Evolutionary conservation across 2,329 filamentous ascomycete species (phyloP).

Genomic region (Colletotrichum gigasporum): DNA sequence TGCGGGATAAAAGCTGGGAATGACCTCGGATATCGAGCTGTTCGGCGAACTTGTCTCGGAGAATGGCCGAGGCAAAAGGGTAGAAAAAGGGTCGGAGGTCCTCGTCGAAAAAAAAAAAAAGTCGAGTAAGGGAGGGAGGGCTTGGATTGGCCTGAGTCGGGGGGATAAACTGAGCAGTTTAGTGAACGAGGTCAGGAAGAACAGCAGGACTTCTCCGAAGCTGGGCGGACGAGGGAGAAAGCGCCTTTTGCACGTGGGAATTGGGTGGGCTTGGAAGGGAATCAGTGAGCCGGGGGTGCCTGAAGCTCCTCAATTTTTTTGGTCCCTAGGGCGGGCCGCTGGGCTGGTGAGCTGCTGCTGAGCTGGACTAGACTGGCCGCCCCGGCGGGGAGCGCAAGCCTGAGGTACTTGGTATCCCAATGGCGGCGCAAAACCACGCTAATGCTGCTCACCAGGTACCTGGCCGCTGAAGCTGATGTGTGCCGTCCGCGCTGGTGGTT

Average conservation of each 20-base stretch:
- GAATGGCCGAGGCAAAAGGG: conserved; percentile 19
- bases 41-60: conserved; percentile 23
- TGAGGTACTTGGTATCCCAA: too few species aligned
- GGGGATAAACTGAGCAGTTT: conserved; percentile 3
- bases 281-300: conserved; percentile 19
- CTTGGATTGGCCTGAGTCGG: conserved; percentile 15
- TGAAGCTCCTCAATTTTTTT: conserved; percentile 26
- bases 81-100: background rate
- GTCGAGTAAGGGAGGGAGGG: background rate
- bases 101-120: background rate
- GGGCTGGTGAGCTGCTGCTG: conserved; percentile 5
- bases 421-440: background rate
- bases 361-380: too few species aligned
- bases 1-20: conserved; percentile 25
- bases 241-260: conserved; percentile 31
- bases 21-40: conserved; percentile 32
- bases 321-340: conserved; percentile 9
- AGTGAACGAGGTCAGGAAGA: background rate
- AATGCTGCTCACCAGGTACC: background rate
- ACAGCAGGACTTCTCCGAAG: background rate
- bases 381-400: too few species aligned
- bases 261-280: conserved; percentile 25
- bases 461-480: background rate
- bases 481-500: background rate
- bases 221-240: conserved; percentile 24